These are phyloP conservation scores for Boletus pseudo-olivaceus DNA, from an alignment of 768 basidiomycete genomes.

Conservation along the genomic window DNA sequence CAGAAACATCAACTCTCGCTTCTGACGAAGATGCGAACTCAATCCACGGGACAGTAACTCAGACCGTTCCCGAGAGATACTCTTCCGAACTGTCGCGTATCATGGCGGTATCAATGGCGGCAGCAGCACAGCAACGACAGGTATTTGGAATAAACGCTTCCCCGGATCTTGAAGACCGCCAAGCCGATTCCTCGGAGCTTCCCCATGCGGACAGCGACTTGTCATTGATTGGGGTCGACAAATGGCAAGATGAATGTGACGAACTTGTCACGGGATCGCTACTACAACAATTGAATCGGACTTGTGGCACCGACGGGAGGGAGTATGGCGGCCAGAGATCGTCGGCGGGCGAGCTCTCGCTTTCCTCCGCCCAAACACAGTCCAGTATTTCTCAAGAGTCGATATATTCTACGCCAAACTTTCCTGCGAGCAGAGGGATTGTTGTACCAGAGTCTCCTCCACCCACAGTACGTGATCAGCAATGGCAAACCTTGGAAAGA, in stretches of 20 bases:
- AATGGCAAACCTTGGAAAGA: slow-evolving; percentile 23
- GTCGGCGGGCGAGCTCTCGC: slow-evolving; percentile 7
- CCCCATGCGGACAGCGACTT: slow-evolving; percentile 46
- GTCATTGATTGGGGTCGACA: slow-evolving; percentile 40
- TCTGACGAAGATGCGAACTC: slow-evolving; percentile 18
- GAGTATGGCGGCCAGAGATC: not conserved
- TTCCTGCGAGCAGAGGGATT: slow-evolving; percentile 6
- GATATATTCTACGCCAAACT: slow-evolving; percentile 21
- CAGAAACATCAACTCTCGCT: slow-evolving; percentile 12
- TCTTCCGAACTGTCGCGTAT: slow-evolving; percentile 30
- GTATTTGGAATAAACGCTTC: slow-evolving; percentile 53
- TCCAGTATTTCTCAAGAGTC: slow-evolving; percentile 25
- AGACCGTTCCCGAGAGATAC: slow-evolving; percentile 7
- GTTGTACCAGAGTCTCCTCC: slow-evolving; percentile 11
- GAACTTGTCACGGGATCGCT: slow-evolving; percentile 31
- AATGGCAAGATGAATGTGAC: slow-evolving; percentile 38
- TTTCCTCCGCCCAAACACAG: slow-evolving; percentile 10
- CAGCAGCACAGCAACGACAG: slow-evolving; percentile 44
- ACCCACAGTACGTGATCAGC: slow-evolving; percentile 13
- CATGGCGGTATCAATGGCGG: slow-evolving; percentile 28
- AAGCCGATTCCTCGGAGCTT: slow-evolving; percentile 6
- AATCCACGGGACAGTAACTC: not conserved
- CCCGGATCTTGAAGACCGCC: slow-evolving; percentile 13
- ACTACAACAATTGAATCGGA: slow-evolving; percentile 16
- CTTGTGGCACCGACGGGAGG: not conserved